Evolutionary conservation across 2,329 filamentous ascomycete genomes (phyloP).

Genomic region (Orbilia ellipsospora): DNA sequence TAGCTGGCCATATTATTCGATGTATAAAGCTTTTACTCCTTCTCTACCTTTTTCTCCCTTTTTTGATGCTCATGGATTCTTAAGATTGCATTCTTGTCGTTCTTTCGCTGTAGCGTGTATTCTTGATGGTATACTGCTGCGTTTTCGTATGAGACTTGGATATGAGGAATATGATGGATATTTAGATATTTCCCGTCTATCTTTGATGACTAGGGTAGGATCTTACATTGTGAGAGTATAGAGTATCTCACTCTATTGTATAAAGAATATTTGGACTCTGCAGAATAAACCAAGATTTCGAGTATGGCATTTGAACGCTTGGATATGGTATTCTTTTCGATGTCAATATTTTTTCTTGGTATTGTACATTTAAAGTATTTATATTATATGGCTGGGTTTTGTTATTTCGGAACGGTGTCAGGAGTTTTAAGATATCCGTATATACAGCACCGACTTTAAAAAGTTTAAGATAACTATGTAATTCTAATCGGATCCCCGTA

Average conservation of each 20-base stretch:
- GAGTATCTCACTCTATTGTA: no score
- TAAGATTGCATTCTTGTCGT: conserved; percentile 23
- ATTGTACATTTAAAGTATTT: conserved; percentile 12
- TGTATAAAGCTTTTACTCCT: conserved; percentile 38
- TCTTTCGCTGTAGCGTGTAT: conserved; percentile 27
- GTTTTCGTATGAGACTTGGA: not conserved
- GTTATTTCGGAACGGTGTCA: not conserved
- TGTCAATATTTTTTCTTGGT: not conserved
- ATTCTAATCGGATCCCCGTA: not conserved
- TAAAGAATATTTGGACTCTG: no score
- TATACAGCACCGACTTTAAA: conserved; percentile 7
- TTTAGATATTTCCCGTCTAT: not conserved
- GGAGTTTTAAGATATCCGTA: not conserved
- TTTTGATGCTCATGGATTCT: not conserved
- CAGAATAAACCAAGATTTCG: no score
- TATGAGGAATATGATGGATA: not conserved
- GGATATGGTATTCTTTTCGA: no score
- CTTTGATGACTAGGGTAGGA: no score
- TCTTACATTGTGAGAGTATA: no score
- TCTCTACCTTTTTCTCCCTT: not conserved
- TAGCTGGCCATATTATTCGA: conserved; percentile 21
- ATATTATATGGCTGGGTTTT: not conserved
- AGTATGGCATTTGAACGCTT: no score
- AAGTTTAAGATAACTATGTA: not conserved
- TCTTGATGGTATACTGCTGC: conserved; percentile 17